Evolutionary conservation across 371 early-diverging fungal species (phyloP), one percentile per base, ranked within the genome.

Genomic region (Zopfochytrium polystomum): DNA sequence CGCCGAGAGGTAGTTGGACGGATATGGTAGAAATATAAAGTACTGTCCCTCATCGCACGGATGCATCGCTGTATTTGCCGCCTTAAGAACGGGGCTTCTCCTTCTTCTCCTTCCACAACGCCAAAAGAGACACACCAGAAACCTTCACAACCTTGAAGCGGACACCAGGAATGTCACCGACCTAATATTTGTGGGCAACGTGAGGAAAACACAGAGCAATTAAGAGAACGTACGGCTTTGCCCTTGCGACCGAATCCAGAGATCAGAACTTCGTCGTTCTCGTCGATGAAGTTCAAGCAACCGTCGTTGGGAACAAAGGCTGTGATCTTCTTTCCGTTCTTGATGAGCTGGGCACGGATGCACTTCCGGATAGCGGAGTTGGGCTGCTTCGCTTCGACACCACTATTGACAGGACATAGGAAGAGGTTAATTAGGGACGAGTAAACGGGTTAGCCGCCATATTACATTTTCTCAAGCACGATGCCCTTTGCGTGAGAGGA

Each of bases 321-420:
- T 63, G 99, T 98, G 78, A 99, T 89, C 88, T 95, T 99, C 92
- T 99, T 99, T 80, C 95, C 97, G 88, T 98, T 98, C 89, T 97
- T 97, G 88, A 99, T 98, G 66, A 99, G 87, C 85, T 99, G 99
- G 66, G 98, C 97, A 90, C 99, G 93, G 66, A 99, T 98, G 85
- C 97, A 98, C 88, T 99, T 99, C 86, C 99, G 95, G 86, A 99
- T 96, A 74, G 99, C 99, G 82, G 99, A 99, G 95, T 99, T 99
- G 73, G 99, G 99, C 87, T 99, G 99, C 85, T 99, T 99, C 72
- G 99, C 98, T 87, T 99, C 99, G 71, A 99, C 95, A 90, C 99
- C 99, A 83, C 91, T 92, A 53, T 32, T 25, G 18, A 43, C 23
- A 13, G 9, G 20, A 38, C 35, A 26, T 18, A 27, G 11, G 47